Evolutionary conservation across 169 alveolate genomes (phyloP).

Genomic region (Amoebophrya sp.): DNA sequence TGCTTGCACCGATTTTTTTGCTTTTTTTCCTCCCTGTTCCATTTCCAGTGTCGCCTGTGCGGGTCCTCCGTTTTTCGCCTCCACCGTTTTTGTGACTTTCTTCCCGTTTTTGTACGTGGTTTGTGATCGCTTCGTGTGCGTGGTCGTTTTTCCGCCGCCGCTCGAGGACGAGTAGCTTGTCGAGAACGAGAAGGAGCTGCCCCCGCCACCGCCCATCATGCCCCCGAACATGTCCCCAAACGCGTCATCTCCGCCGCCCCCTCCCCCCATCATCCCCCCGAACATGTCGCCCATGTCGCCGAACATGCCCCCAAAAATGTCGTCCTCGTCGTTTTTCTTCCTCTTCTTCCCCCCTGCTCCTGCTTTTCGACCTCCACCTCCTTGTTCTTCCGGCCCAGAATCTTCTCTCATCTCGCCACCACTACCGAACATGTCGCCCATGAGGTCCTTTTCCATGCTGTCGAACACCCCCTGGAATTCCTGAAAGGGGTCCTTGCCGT

Average conservation of each 20-base stretch:
- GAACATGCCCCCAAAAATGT: not conserved
- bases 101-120: not conserved
- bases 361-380: no score
- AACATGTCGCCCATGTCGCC: not conserved
- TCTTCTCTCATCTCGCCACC: no score
- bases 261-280: not conserved
- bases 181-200: not conserved
- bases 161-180: not conserved
- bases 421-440: no score
- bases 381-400: no score
- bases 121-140: not conserved
- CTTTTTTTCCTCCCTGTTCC: not conserved
- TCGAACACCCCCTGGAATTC: not conserved
- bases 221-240: not conserved
- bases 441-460: no score
- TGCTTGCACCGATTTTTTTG: not conserved
- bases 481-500: not conserved
- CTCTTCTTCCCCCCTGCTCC: no score
- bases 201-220: not conserved
- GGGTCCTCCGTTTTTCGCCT: not conserved
- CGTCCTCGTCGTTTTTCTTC: no score
- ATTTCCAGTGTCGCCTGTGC: not conserved
- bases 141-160: not conserved
- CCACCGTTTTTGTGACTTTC: not conserved
- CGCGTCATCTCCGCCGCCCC: not conserved